Percentiles rank a stretch among this genome's conserved stretches.
Evolutionary conservation across 176 grass and related monocot species (phyloP).

Genomic region (Ananas comosus): DNA sequence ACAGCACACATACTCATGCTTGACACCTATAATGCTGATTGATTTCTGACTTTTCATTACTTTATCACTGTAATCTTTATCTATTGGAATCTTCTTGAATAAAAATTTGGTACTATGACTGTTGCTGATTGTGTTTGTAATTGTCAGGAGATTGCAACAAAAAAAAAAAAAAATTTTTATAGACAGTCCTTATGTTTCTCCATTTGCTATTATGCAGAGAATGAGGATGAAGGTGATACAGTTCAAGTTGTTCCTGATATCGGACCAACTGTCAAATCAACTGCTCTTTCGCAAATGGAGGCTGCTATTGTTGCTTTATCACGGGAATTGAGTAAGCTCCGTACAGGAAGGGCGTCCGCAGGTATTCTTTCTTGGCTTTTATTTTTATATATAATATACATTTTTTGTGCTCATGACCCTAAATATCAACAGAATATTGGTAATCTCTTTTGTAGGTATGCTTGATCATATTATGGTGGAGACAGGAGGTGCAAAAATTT

Average conservation of each 20-base stretch:
- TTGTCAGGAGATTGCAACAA: neutral
- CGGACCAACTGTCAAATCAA: conserved; percentile 61
- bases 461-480: conserved; percentile 93
- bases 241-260: conserved; percentile 55
- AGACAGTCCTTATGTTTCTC: conserved; percentile 5
- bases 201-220: conserved; percentile 38
- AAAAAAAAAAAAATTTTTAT: neutral
- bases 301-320: conserved; percentile 62
- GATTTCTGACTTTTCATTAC: too few relatives aligned
- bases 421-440: neutral
- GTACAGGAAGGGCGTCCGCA: conserved; percentile 70
- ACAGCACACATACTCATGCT: too few relatives aligned
- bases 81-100: too few relatives aligned
- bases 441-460: conserved; percentile 42
- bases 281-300: conserved; percentile 62
- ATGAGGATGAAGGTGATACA: conserved; percentile 59
- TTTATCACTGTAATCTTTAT: too few relatives aligned
- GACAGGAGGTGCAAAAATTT: conserved; percentile 50
- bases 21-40: too few relatives aligned
- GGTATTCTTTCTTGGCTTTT: conserved; percentile 27
- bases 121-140: neutral
- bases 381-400: conserved; percentile 8
- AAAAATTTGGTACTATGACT: too few relatives aligned
- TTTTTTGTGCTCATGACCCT: neutral
- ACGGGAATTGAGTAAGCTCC: conserved; percentile 74